Evolutionary conservation across 805 yeast genomes (phyloP).

Genomic region (Starmerella apicola): DNA sequence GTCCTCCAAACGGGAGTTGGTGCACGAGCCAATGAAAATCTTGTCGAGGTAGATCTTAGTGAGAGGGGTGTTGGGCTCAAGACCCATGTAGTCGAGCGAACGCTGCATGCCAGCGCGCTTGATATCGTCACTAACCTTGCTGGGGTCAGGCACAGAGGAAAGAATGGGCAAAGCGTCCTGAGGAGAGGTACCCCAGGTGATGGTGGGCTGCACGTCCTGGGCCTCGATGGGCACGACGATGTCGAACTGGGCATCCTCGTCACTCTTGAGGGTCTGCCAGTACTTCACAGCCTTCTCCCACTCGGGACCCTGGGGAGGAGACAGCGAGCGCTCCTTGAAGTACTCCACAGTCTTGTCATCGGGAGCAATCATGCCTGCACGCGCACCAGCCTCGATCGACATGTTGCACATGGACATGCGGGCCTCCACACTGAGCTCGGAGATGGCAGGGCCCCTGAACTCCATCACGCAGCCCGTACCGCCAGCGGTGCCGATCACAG

Average conservation of each 20-base stretch:
- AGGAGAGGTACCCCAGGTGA: constrained; percentile 99
- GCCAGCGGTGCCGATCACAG: constrained; percentile 97
- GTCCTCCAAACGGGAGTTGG: constrained; percentile 95
- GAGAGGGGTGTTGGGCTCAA: constrained; percentile 69
- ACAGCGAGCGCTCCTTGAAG: constrained; percentile 84
- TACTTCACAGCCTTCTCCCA: constrained; percentile 90
- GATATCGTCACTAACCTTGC: constrained; percentile 47
- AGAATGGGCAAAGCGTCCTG: constrained; percentile 96
- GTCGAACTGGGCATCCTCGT: constrained; percentile 84
- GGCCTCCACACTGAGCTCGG: constrained; percentile 85
- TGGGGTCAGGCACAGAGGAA: constrained; percentile 82
- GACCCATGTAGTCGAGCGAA: constrained; percentile 86
- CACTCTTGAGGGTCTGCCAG: constrained; percentile 82
- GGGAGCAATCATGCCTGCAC: constrained; percentile 98
- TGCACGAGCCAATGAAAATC: constrained; percentile 96
- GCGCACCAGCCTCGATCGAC: constrained; percentile 98
- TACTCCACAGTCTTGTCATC: constrained; percentile 82
- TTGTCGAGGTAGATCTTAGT: constrained; percentile 70
- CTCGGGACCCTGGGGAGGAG: constrained; percentile 74
- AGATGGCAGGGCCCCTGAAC: constrained; percentile 92
- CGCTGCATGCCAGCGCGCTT: constrained; percentile 77
- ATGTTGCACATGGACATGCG: constrained; percentile 99
- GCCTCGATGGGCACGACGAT: constrained; percentile 70
- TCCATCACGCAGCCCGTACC: constrained; percentile 97
- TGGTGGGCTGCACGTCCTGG: constrained; percentile 81